These are phyloP conservation scores for Candida coquimbonensis DNA, from an alignment of 805 yeast genomes.

Conservation along the genomic window DNA sequence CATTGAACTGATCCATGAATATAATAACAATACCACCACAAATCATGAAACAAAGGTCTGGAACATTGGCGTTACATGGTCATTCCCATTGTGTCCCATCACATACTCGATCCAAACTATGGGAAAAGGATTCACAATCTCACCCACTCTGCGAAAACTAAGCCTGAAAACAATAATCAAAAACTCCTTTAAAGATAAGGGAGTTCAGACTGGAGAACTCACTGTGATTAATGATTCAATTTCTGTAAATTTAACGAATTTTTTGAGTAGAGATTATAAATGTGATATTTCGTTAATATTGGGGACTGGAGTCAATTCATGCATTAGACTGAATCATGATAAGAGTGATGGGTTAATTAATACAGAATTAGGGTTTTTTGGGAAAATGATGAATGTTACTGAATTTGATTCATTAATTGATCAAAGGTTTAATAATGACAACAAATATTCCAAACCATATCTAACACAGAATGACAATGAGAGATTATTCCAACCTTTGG, in stretches of 20 bases:
- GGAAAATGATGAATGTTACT: slow-evolving; percentile 31
- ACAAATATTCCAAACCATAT: neutral
- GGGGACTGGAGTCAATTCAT: slow-evolving; percentile 64
- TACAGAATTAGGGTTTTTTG: slow-evolving; percentile 52
- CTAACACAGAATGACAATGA: slow-evolving; percentile 10
- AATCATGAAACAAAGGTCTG: neutral
- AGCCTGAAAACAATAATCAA: slow-evolving; percentile 39
- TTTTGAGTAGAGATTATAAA: slow-evolving; percentile 24
- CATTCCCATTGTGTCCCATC: slow-evolving; percentile 37
- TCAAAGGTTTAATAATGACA: slow-evolving; percentile 18
- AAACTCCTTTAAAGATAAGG: slow-evolving; percentile 18
- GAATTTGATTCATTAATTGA: slow-evolving; percentile 36
- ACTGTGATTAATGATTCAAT: slow-evolving; percentile 56
- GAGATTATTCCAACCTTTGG: slow-evolving; percentile 47
- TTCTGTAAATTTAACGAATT: slow-evolving; percentile 55
- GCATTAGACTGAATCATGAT: slow-evolving; percentile 26
- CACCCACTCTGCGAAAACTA: slow-evolving; percentile 11
- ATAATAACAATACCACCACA: neutral
- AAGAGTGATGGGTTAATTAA: slow-evolving; percentile 28
- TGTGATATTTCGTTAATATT: slow-evolving; percentile 47
- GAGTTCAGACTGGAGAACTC: slow-evolving; percentile 31
- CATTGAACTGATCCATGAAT: neutral
- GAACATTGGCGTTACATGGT: slow-evolving; percentile 46
- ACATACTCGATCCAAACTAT: slow-evolving; percentile 24
- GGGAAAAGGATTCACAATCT: slow-evolving; percentile 49